Percentiles rank a stretch among this genome's conserved stretches.
These are phyloP conservation scores for Hirschioporus abietinus DNA, from an alignment of 768 basidiomycete species.

Conservation along the genomic window DNA sequence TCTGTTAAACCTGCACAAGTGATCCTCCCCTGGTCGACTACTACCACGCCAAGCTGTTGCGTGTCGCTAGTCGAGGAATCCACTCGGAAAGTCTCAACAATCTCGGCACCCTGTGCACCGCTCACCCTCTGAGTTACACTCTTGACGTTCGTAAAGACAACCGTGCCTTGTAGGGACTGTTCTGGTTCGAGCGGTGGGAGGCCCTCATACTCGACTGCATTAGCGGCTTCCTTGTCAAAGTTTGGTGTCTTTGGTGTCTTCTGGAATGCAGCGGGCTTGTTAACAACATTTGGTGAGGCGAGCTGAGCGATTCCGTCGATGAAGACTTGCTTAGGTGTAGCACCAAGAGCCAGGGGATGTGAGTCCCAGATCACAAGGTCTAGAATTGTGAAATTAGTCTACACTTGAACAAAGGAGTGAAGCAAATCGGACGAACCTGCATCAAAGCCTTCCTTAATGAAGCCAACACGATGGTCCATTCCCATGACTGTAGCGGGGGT, in stretches of 20 bases:
- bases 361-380: slow-evolving; percentile 29
- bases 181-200: slow-evolving; percentile 61
- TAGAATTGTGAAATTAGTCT: background rate
- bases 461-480: slow-evolving; percentile 36
- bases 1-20: slow-evolving; percentile 37
- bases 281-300: slow-evolving; percentile 18
- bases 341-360: slow-evolving; percentile 36
- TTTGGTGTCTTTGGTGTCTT: slow-evolving; percentile 54
- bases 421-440: slow-evolving; percentile 22
- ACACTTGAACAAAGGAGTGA: background rate
- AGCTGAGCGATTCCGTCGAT: slow-evolving; percentile 41
- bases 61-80: background rate
- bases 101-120: background rate
- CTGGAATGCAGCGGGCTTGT: slow-evolving; percentile 29
- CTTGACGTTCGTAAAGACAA: slow-evolving; percentile 24
- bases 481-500: slow-evolving; percentile 34
- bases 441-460: slow-evolving; percentile 32
- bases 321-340: slow-evolving; percentile 38
- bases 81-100: background rate
- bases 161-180: slow-evolving; percentile 25
- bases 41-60: slow-evolving; percentile 16
- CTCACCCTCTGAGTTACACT: slow-evolving; percentile 1
- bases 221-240: slow-evolving; percentile 62
- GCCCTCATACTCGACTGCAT: slow-evolving; percentile 62
- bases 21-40: slow-evolving; percentile 41